Evolutionary conservation across 2,329 filamentous ascomycete genomes (phyloP), one percentile per base, ranked within the genome.

Genomic region (Calonectria crousiana): DNA sequence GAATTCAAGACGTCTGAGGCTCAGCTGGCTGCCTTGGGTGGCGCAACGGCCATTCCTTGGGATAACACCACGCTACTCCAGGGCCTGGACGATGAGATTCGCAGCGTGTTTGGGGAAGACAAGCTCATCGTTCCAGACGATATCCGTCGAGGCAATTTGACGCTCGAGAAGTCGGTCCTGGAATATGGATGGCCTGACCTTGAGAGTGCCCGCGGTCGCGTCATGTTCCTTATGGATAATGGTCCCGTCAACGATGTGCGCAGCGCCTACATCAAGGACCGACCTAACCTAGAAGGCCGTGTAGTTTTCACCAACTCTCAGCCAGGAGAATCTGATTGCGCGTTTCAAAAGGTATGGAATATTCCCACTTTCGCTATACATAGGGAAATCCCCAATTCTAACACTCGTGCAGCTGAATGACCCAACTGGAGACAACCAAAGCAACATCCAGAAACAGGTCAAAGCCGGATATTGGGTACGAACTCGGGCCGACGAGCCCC

Each of bases 211-310:
- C 81, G 87, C 14, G 87, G 87, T 6, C 84, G 85, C 36, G 84
- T 89, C 77, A 83, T 89, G 73, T 89, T 89, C 82, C 85, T 86
- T 75, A 88, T 89, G 82, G 88, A 89, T 78, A 89, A 89, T 76
- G 85, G 86, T 34, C 85, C 86, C 0, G 84, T 84, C 20, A 79
- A 83, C 23, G 81, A 76, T 41, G 81, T 85, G 4, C 84, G 86
- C 47, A 49, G 58, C 18, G 69, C 69, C 52, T 72, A 72, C 30
- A 67, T 38, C n/a, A 60, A 67, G 13, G 80, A 77, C 4, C 77
- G 78, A 16, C 79, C 81, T 16, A 84, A 78, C 74, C 78, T 85
- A 18, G 84, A 89, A 71, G 86, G 86, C 62, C 84, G 88, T 28
- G 85, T 86, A 3, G 80, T 89, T 18, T 90, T 89, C 78, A 89